phyloP scores from a whole-genome alignment of 2,329 filamentous ascomycete genomes.

The Dactylellina drechsleri region DNA sequence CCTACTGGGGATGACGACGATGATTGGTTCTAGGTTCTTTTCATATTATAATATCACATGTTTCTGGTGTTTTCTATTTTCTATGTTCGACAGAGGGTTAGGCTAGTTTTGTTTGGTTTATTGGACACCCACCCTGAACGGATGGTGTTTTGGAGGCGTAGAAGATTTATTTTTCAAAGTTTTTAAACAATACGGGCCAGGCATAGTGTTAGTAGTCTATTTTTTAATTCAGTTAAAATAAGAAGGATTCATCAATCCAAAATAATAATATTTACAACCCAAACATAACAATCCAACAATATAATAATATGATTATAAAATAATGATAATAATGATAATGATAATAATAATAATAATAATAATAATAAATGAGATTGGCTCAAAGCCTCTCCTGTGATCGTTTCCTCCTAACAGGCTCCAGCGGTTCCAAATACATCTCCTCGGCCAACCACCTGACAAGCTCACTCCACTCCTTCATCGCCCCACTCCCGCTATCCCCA shows the following conservation, averaged over 20 bases:
- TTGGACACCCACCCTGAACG: background rate
- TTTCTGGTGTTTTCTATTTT: conserved; percentile 1
- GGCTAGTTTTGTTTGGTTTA: background rate
- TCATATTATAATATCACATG: background rate
- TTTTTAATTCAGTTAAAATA: background rate
- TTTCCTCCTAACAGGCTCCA: conserved; percentile 20
- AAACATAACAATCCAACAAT: background rate
- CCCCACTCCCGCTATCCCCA: conserved; percentile 82
- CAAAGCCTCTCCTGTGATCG: conserved; percentile 16
- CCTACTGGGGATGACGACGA: conserved; percentile 27
- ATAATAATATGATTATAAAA: background rate
- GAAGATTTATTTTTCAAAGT: background rate
- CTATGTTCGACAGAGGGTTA: background rate
- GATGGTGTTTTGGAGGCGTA: background rate
- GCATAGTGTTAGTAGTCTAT: background rate
- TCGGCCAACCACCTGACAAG: conserved; percentile 74
- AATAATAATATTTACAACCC: background rate
- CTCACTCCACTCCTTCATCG: conserved; percentile 82
- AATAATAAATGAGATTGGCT: background rate
- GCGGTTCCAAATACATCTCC: conserved; percentile 62
- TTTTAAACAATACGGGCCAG: background rate
- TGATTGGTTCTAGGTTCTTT: conserved; percentile 37
- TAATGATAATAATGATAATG: background rate
- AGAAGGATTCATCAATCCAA: background rate
- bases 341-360: background rate